Evolutionary conservation across 257 asterid genomes (phyloP).

Genomic region (Sherardia arvensis): DNA sequence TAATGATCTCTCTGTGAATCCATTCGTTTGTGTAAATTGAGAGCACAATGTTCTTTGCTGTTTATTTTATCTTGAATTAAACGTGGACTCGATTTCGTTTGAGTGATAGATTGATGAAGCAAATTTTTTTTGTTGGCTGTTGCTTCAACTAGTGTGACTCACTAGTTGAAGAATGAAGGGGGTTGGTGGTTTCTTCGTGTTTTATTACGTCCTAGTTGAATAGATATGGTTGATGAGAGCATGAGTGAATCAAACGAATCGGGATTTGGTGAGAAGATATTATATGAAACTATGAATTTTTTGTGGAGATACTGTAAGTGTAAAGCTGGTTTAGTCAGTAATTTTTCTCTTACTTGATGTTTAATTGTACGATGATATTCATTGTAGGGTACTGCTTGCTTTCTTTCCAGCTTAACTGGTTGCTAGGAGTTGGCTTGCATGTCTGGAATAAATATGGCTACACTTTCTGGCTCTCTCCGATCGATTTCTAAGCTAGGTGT

Average conservation of each 20-base stretch:
- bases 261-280: too few relatives aligned
- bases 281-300: background rate
- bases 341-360: too few relatives aligned
- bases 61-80: background rate
- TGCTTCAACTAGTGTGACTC: background rate
- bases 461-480: background rate
- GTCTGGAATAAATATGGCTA: conserved; percentile 14
- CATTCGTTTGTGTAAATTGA: conserved; percentile 1
- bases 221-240: background rate
- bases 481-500: conserved; percentile 14
- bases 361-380: background rate
- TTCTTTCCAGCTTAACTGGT: background rate
- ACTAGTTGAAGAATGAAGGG: background rate
- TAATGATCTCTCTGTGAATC: background rate
- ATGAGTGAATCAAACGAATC: too few relatives aligned
- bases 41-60: conserved; percentile 7
- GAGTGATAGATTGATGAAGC: background rate
- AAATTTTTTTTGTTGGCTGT: background rate
- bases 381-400: background rate
- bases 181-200: background rate
- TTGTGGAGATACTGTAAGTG: background rate
- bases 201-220: background rate
- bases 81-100: background rate
- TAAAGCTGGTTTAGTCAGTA: background rate
- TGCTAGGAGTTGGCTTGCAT: background rate